Evolutionary conservation across 441 rosid genomes (phyloP).

Genomic region (Adansonia gregorii): DNA sequence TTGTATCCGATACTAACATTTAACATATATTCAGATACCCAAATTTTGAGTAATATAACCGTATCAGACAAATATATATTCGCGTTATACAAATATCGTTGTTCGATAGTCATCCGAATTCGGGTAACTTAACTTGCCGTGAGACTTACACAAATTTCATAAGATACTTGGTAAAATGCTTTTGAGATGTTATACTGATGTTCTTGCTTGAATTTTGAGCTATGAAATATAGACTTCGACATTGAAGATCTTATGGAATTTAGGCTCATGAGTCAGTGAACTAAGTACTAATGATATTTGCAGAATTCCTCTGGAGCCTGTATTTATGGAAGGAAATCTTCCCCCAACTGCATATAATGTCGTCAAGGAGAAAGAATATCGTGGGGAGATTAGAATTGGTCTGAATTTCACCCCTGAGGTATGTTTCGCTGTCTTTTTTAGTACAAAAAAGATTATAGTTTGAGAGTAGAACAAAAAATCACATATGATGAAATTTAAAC

Average conservation of each 20-base stretch:
- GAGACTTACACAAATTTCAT: background rate
- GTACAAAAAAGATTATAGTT: too few species aligned
- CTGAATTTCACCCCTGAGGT: conserved; percentile 61
- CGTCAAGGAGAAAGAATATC: conserved; percentile 54
- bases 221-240: background rate
- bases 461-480: too few species aligned
- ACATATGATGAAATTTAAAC: too few species aligned
- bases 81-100: too few species aligned
- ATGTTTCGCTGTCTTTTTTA: background rate
- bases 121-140: background rate
- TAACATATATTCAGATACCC: too few species aligned
- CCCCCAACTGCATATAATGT: conserved; percentile 57
- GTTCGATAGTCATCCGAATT: too few species aligned
- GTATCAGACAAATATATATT: too few species aligned
- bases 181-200: background rate
- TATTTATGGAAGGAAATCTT: conserved; percentile 50
- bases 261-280: background rate
- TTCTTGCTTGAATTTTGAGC: background rate
- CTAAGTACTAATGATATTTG: background rate
- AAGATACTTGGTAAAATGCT: background rate
- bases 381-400: conserved; percentile 61
- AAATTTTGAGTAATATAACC: too few species aligned
- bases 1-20: too few species aligned
- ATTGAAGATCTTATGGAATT: background rate
- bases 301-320: conserved; percentile 57